Evolutionary conservation across 805 yeast species (phyloP).

Genomic region (Kazachstania viticola): DNA sequence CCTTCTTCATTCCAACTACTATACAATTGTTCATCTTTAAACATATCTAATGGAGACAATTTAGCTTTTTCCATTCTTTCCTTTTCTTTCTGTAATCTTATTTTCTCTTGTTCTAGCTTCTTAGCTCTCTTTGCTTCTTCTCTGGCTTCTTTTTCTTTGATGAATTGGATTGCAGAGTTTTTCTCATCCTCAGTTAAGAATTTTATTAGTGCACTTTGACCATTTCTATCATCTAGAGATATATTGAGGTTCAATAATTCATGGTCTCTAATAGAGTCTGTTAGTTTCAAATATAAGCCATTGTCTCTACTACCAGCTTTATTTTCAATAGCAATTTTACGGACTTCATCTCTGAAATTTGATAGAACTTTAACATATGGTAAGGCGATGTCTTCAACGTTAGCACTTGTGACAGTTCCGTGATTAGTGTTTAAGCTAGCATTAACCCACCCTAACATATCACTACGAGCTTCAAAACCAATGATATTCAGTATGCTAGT

Average conservation of each 20-base stretch:
- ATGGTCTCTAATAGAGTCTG: slow-evolving; percentile 63
- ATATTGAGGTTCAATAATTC: slow-evolving; percentile 69
- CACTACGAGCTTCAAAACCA: slow-evolving; percentile 65
- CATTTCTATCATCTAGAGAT: slow-evolving; percentile 80
- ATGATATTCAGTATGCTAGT: slow-evolving; percentile 57
- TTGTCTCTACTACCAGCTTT: slow-evolving; percentile 39
- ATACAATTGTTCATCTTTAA: slow-evolving; percentile 44
- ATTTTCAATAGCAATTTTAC: slow-evolving; percentile 57
- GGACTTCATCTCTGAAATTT: slow-evolving; percentile 69
- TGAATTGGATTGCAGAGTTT: slow-evolving; percentile 44
- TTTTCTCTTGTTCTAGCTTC: slow-evolving; percentile 42
- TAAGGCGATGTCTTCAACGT: slow-evolving; percentile 55
- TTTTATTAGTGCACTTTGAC: slow-evolving; percentile 71
- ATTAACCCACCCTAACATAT: slow-evolving; percentile 73
- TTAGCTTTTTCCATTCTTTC: slow-evolving; percentile 59
- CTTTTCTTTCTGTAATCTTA: slow-evolving; percentile 49
- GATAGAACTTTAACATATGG: slow-evolving; percentile 76
- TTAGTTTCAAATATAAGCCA: slow-evolving; percentile 45
- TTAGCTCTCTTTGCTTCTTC: slow-evolving; percentile 25
- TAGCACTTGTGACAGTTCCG: slow-evolving; percentile 3
- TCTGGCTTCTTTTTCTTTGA: slow-evolving; percentile 46
- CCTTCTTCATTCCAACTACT: slow-evolving; percentile 80
- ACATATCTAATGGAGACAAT: slow-evolving; percentile 61
- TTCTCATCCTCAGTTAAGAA: slow-evolving; percentile 63
- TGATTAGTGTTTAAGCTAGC: background rate